Base-by-base conservation (phyloP, 345 rosid genomes). In the Diplotaxis tenuifolia region DNA sequence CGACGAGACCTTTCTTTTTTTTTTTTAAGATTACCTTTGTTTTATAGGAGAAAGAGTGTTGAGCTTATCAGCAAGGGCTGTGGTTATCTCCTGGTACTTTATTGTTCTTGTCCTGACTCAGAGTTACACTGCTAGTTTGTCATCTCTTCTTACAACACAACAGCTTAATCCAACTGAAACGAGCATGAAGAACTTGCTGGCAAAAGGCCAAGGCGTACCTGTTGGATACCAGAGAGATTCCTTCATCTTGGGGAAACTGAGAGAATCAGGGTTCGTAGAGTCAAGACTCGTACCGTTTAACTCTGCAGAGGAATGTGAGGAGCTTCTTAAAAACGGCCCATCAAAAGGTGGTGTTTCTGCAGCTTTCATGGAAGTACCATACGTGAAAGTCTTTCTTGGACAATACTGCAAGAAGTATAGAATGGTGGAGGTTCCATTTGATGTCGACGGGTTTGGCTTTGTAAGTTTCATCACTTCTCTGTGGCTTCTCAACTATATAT, bases 71-170 rank as follows among this genome's bases (percentile, higher is more conserved):
- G 79, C 85, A 0, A 76, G 93, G 65, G 1, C 72, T 5, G 79
- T 93, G 69, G 75, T 85, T 34, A 54, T 93, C 55, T 70, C 87
- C 28, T 93, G 95, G 90, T 88, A 78, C 15, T 87, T 90, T n/a
- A 83, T 86, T 6, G 93, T 92, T 0, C 83, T 90, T 1, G 81
- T 90, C 19, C n/a, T n/a, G n/a, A n/a, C n/a, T n/a, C n/a, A n/a
- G n/a, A n/a, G n/a, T n/a, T n/a, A n/a, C n/a, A n/a, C 72, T 0
- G 96, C 96, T n/a, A 88, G 84, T 59, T 84, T 90, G 10, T 74
- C 93, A 0, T 85, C 96, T 3, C 79, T 84, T 5, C 63, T 90
- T 6, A 88, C 93, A 0, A 86, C 88, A 1, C 82, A 86, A 8
- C 79, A 82, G 20, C 77, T 88, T 2, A 10, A 79, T 31, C 98